Base-by-base conservation (phyloP, 257 asterid species). In the Solanum chmielewskii region DNA sequence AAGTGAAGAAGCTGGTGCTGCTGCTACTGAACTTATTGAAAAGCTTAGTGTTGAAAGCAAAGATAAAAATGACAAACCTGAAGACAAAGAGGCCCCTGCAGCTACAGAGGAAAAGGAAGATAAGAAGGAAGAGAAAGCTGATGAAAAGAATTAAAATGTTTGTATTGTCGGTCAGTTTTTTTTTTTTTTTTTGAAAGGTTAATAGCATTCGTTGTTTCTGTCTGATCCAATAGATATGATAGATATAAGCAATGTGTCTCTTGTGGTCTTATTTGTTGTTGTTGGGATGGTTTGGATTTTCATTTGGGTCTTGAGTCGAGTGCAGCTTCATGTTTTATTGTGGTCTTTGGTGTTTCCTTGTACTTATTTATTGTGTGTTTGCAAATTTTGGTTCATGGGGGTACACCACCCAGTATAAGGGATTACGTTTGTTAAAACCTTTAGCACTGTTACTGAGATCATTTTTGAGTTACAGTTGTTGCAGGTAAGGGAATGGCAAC, bases 1-100 rank as follows among this genome's bases (percentile, higher is more conserved):
- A 14, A 87, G 90, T 25, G 90, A 92, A 90, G 96, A 92, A 91
- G 95, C 87, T 59, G 86, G 66, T 3, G 82, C 93, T 70, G 97
- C 95, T 89, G 94, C 98, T 18, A 80, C 85, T 44, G 81, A 81
- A 44, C 98, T 96, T 86, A 90, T 96, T 47, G 92, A 90, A 56
- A 93, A 89, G 86, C 88, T 96, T 87, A 95, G 90, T 42, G 98
- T 96, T 66, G 94, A 88, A 74, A 93, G 86, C 86, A 91, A 92
- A 85, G 94, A 86, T 62, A 82, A 90, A 83, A 94, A 90, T 66
- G 93, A 92, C 91, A 92, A 91, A 86, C 31, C 91, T 8, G 93
- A 92, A 88, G 92, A 88, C 74, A 89, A 91, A 81, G 89, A 91
- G 88, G 91, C 87, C 74, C 49, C 93, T 7, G 69, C 88, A 16